A percentile compares a stretch with the other conserved stretches of the same genome.
Conservation (phyloP, 225 moss, liverwort and hornwort genomes). For the Pseudisothecium myosuroides region DNA sequence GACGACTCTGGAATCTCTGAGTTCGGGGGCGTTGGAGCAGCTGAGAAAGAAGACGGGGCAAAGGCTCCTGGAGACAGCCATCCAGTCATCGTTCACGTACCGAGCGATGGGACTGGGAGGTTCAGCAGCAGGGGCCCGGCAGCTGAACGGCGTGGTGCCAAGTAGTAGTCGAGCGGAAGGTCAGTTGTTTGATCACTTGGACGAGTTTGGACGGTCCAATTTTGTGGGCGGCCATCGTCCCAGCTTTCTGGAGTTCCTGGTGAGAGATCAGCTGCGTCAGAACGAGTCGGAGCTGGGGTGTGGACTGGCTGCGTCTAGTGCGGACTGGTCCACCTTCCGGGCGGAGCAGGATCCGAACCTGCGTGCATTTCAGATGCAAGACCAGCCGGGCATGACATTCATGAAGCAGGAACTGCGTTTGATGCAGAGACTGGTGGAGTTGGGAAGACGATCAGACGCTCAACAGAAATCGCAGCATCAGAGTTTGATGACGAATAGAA, state of each 20-base stretch:
- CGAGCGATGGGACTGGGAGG: constrained; percentile 19
- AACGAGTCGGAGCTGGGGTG: background rate
- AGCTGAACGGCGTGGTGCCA: background rate
- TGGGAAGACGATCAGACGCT: background rate
- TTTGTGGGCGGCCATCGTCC: background rate
- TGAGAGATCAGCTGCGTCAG: background rate
- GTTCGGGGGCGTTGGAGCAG: constrained; percentile 22
- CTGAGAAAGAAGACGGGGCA: constrained; percentile 39
- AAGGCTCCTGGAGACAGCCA: constrained; percentile 29
- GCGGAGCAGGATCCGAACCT: constrained; percentile 1
- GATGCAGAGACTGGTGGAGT: constrained; percentile 7
- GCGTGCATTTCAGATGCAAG: constrained; percentile 5
- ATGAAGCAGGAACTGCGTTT: constrained; percentile 9
- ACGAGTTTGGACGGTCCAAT: constrained; percentile 9
- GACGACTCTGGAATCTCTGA: constrained; percentile 31
- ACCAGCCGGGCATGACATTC: background rate
- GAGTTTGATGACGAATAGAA: constrained; percentile 4
- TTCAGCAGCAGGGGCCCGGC: background rate
- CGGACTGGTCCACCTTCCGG: background rate
- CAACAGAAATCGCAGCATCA: background rate
- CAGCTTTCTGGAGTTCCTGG: constrained; percentile 8
- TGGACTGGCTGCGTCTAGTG: background rate
- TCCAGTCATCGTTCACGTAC: constrained; percentile 39
- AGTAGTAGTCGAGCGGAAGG: background rate
- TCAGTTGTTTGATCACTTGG: constrained; percentile 1